A percentile compares a stretch with the other conserved stretches of the same genome.
Conservation (phyloP, 139 green algal genomes). For the Picochlorum sp. region DNA sequence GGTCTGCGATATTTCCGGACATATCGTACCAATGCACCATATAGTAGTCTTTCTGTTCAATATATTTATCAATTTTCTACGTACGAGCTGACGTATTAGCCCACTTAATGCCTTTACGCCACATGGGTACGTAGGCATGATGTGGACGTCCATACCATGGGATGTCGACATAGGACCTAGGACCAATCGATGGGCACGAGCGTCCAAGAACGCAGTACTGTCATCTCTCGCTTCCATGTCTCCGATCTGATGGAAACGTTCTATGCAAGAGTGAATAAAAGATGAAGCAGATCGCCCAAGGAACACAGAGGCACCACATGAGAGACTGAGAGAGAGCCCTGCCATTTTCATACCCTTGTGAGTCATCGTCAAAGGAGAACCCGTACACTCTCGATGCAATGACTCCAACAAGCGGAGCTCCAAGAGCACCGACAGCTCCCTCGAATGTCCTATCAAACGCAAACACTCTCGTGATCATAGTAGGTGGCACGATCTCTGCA, state of each 20-base stretch:
- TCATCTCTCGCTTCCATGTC: not conserved
- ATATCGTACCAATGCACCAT: too few relatives aligned
- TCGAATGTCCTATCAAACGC: conserved; percentile 75
- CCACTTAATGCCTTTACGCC: too few relatives aligned
- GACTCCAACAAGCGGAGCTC: conserved; percentile 53
- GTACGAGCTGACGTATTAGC: too few relatives aligned
- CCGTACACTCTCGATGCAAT: conserved; percentile 55
- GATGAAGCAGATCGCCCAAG: conserved; percentile 53
- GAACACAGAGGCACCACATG: conserved; percentile 46
- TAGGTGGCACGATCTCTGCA: conserved; percentile 70
- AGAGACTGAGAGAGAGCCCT: conserved; percentile 45
- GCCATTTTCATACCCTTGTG: not conserved
- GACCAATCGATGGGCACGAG: too few relatives aligned
- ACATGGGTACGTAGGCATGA: too few relatives aligned
- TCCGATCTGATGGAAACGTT: not conserved
- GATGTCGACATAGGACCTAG: too few relatives aligned
- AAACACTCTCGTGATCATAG: conserved; percentile 60
- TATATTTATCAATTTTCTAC: too few relatives aligned
- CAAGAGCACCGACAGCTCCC: conserved; percentile 43
- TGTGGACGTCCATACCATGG: too few relatives aligned
- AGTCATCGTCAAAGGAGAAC: conserved; percentile 29
- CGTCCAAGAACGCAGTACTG: too few relatives aligned
- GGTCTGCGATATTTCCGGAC: too few relatives aligned
- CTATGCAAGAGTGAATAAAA: conserved; percentile 35
- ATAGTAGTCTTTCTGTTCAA: too few relatives aligned